Conservation (phyloP, 768 basidiomycete genomes). For the Daedaleopsis sinensis region DNA sequence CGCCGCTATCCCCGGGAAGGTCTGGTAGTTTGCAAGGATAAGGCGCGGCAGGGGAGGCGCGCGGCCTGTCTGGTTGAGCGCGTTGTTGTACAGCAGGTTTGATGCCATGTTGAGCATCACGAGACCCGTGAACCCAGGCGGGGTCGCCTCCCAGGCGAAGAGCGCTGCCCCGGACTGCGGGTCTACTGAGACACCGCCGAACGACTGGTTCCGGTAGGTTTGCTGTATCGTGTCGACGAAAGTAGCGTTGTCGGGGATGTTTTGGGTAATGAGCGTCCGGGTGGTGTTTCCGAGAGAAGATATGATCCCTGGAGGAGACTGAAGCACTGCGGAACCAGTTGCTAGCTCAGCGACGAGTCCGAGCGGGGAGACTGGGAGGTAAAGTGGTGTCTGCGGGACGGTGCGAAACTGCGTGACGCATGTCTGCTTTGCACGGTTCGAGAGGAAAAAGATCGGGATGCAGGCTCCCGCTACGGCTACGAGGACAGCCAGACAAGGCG, state of each 20-base stretch:
- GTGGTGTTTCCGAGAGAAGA: slow-evolving; percentile 47
- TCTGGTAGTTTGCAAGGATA: slow-evolving; percentile 59
- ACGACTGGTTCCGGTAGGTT: slow-evolving; percentile 55
- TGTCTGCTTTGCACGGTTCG: slow-evolving; percentile 46
- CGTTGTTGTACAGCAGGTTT: slow-evolving; percentile 67
- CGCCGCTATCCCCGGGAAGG: slow-evolving; percentile 58
- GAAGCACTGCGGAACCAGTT: slow-evolving; percentile 42
- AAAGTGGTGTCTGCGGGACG: slow-evolving; percentile 49
- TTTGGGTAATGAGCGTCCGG: slow-evolving; percentile 36
- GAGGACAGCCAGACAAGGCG: slow-evolving; percentile 12
- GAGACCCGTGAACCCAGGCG: slow-evolving; percentile 60
- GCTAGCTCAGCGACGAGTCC: slow-evolving; percentile 32
- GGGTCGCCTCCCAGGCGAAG: slow-evolving; percentile 72
- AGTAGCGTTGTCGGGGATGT: slow-evolving; percentile 57
- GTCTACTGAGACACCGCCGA: slow-evolving; percentile 74
- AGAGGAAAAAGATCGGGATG: slow-evolving; percentile 69
- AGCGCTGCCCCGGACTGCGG: slow-evolving; percentile 49
- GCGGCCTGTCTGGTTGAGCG: slow-evolving; percentile 54
- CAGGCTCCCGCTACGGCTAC: slow-evolving; percentile 63
- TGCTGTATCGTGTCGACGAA: slow-evolving; percentile 57
- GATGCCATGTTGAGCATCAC: slow-evolving; percentile 68
- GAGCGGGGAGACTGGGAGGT: slow-evolving; percentile 54
- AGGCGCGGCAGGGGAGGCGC: slow-evolving; percentile 44
- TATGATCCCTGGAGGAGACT: slow-evolving; percentile 58
- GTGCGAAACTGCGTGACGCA: slow-evolving; percentile 48